phyloP scores from a whole-genome alignment of 2,329 filamentous ascomycete species.

The Stemphylium lycopersici region DNA sequence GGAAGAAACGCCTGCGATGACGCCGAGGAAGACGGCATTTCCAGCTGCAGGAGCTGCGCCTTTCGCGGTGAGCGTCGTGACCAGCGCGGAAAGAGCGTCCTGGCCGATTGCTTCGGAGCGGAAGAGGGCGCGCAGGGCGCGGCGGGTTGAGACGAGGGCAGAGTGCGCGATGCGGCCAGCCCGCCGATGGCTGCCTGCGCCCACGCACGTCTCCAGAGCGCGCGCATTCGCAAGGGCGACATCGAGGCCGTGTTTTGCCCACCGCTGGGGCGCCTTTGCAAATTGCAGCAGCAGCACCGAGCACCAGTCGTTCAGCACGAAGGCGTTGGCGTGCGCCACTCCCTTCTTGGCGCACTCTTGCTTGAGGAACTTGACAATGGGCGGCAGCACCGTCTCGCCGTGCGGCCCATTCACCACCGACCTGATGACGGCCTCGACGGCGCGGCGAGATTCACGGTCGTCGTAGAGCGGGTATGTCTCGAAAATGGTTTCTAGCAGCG shows the following conservation, averaged over 20 bases:
- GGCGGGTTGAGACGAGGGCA: constrained; percentile 76
- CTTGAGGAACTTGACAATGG: constrained; percentile 71
- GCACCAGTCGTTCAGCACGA: constrained; percentile 91
- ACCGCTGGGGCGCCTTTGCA: constrained; percentile 63
- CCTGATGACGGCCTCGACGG: constrained; percentile 79
- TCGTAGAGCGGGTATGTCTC: constrained; percentile 85
- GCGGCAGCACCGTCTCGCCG: constrained; percentile 62
- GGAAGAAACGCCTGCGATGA: constrained; percentile 84
- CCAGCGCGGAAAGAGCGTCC: constrained; percentile 66
- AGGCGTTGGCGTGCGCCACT: constrained; percentile 80
- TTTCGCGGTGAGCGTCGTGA: constrained; percentile 74
- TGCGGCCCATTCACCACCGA: constrained; percentile 67
- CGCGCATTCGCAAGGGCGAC: constrained; percentile 73
- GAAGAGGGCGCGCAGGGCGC: constrained; percentile 78
- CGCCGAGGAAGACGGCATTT: constrained; percentile 79
- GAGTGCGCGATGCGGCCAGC: constrained; percentile 69
- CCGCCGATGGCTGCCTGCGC: constrained; percentile 42
- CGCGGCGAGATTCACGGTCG: constrained; percentile 82
- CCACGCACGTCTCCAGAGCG: constrained; percentile 78
- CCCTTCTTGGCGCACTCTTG: constrained; percentile 76
- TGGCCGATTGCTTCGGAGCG: constrained; percentile 63
- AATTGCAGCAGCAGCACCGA: constrained; percentile 77
- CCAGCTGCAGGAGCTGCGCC: constrained; percentile 66
- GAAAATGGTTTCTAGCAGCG: constrained; percentile 76
- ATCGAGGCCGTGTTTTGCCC: constrained; percentile 69